Evolutionary conservation across 805 yeast genomes (phyloP).

Genomic region (Teunomyces cretensis): DNA sequence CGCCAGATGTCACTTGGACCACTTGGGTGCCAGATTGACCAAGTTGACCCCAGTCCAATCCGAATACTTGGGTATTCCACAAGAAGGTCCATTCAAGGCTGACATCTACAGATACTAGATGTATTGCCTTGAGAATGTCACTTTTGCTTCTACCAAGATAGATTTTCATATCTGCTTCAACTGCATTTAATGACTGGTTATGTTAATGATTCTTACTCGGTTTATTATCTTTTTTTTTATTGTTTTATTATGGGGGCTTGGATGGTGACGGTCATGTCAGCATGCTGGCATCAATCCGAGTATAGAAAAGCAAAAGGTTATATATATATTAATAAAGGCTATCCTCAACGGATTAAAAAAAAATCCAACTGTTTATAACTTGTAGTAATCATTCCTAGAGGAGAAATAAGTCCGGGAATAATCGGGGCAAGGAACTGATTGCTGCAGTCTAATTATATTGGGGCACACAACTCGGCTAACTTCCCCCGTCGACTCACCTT

Average conservation of each 20-base stretch:
- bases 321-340: conserved; percentile 25
- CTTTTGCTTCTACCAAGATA: conserved; percentile 7
- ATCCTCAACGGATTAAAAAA: conserved; percentile 42
- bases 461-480: too few relatives aligned
- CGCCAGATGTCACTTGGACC: conserved; percentile 93
- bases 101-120: conserved; percentile 94
- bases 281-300: background rate
- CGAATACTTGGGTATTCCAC: conserved; percentile 89
- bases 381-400: background rate
- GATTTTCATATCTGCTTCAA: conserved; percentile 39
- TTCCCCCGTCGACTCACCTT: too few relatives aligned
- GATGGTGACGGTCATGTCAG: conserved; percentile 3
- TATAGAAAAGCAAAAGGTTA: conserved; percentile 10
- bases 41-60: conserved; percentile 77
- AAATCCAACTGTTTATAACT: too few relatives aligned
- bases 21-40: conserved; percentile 88
- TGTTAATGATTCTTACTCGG: conserved; percentile 13
- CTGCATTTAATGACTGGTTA: conserved; percentile 41
- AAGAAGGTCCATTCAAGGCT: conserved; percentile 96
- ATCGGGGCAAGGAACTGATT: too few relatives aligned
- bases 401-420: background rate
- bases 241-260: conserved; percentile 17
- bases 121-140: background rate
- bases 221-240: conserved; percentile 14
- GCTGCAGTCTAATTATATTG: too few relatives aligned